Evolutionary conservation across 1,139 yeast genomes (phyloP), one percentile per base, ranked within the genome.

Genomic region (Hemisphaericaspora lyxosophila): DNA sequence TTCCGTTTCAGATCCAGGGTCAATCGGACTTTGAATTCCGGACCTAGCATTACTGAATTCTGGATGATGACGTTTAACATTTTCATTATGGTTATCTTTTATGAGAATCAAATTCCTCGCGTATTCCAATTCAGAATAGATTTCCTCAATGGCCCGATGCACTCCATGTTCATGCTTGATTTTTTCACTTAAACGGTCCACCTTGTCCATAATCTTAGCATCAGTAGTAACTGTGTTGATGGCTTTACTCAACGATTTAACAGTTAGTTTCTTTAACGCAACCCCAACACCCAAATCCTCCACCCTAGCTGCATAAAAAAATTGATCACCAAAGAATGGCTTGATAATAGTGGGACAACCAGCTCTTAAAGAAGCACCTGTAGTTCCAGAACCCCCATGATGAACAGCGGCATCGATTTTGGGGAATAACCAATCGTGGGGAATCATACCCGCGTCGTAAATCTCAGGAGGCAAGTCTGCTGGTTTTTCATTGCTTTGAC

Each of bases 351-450:
- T 87, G 0, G 97, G 97, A 23, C 85, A 57, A 0, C 97, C 98
- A 7, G 88, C 85, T 44, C 92, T 66, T 40, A 90, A 59, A 3
- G 94, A 76, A 0, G 97, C 96, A 8, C 98, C 98, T 0, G 97
- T 89, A 0, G 97, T 88, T 1, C 98, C 98, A 0, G 96, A 85
- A 0, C 98, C 98, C 26, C 98, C 98, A 59, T 90, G 98, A 54
- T 90, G 98, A 4, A 90, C 96, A 0, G 95, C 96, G 0, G 92
- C 97, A 61, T 90, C 96, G 31, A 92, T 70, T 46, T 78, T 80
- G 0, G 92, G 85, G 60, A 90, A 90, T 31, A 90, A 66, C 97
- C 97, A 92, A 59, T 89, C 96, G 57, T 90, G 98, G 1, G 97
- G 96, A 15, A 87, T 70, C 9, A 82, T 59, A 4, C 92, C 92